Base-by-base conservation (phyloP, 2,329 filamentous ascomycete genomes). In the Tolypocladium capitatum region DNA sequence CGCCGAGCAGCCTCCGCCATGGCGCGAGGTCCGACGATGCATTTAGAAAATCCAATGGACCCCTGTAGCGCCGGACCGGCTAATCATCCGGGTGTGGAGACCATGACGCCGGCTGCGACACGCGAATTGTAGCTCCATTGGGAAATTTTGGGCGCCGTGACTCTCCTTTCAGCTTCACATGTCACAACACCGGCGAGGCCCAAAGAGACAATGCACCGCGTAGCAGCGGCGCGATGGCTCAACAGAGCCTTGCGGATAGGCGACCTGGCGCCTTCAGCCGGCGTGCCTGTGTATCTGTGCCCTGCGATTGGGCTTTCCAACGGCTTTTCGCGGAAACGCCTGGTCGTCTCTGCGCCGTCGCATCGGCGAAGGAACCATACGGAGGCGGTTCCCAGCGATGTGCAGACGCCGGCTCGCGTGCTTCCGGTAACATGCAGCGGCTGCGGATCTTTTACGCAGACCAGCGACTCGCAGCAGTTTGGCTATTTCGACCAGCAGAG, bases 401-500 rank as follows among this genome's bases (percentile, higher is more conserved):
- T 27, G 1, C 7, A 32, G 2, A 40, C 43, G 10, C 9, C 52
- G 4, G 46, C 35, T 13, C 58, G 60, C 35, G 55, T 53, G 41
- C 64, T 84, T 1, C 80, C 81, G 0, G 56, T 70, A 11, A 76
- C 75, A 52, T 85, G 81, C 55, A 70, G 71, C 13, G 81, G 81
- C 33, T 85, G 81, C 58, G 81, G 81, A 41, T 80, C 81, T 14
- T 70, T 82, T 54, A 70, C 78, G 42, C 81, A 85, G 60, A 78
- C 72, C 0, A 59, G 60, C 0, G 62, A 74, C 18, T 61, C 73
- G 1, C 61, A 72, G 28, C 65, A 74, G 50, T 67, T 81, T 6
- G 78, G 78, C 4, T 82, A 75, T 60, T 84, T 73, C 58, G 68
- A 75, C 49, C 48, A 74, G 28, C 61, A 60, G 33, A 73, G 75